Evolutionary conservation across 148 eudicot species (phyloP), one percentile per base, ranked within the genome.

Genomic region (Rhododendron molle): DNA sequence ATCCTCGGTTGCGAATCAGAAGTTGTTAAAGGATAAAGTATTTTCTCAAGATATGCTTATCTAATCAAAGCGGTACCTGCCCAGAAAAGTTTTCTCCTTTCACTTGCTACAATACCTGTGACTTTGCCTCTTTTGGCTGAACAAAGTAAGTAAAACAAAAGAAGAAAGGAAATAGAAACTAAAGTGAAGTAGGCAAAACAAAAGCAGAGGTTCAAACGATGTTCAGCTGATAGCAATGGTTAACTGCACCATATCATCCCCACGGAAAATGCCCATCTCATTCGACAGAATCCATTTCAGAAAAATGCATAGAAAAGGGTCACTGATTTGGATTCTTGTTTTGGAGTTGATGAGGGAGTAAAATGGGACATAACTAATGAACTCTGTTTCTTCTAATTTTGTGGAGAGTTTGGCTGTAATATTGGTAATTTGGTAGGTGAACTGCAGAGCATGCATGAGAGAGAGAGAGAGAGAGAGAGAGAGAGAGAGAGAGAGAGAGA

Each of bases 381-480:
- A 71, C 30, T 12, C 12, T 1, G 38, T 71, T 65, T 65, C 44
- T 10, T 46, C 32, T 56, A 56, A 4, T 26, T 20, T 18, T 40
- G 49, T 7, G 32, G 72, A 5, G 78, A 81, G 82, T 73, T 28
- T 62, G 81, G 82, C 87, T 74, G 86, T 87, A 90, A 81, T 84
- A 76, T 46, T 49, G 43, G 54, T 9, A 38, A 16, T 74, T 83
- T 85, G 96, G 97, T 95, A 94, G 98, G 95, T 95, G 94, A 92
- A 89, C 83, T 90, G 91, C 87, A 88, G 85, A 81, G 85, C 72
- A 86, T 90, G 97, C 93, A 95, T 92, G 98, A 93, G 83, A 91
- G 85, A 83, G 83, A 86, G 81, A 88, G 69, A 62, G 69, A 62
- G 98, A 93, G 83, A 91, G 85, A n/a, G n/a, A n/a, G n/a, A 93